These are phyloP conservation scores for Penicillium nucicola DNA, from an alignment of 495 filamentous ascomycete species.

Conservation along the genomic window DNA sequence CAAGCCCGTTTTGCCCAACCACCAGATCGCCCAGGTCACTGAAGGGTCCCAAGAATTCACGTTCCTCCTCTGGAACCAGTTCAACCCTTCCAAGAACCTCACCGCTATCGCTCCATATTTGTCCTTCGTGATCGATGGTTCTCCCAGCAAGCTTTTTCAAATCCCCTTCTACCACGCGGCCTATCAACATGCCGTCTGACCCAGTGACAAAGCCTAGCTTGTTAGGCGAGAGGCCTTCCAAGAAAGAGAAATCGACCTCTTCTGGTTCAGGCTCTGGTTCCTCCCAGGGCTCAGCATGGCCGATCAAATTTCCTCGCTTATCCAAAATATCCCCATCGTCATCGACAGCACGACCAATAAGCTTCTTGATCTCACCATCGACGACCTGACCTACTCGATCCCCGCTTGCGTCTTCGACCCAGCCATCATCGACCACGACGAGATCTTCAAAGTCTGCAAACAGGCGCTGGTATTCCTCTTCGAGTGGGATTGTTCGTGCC, in stretches of 20 bases:
- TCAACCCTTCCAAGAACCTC: constrained; percentile 72
- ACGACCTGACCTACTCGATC: constrained; percentile 55
- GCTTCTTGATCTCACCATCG: constrained; percentile 62
- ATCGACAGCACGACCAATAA: constrained; percentile 59
- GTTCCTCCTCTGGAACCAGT: constrained; percentile 68
- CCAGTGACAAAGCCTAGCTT: constrained; percentile 77
- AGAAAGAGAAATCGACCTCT: constrained; percentile 55
- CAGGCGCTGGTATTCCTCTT: constrained; percentile 57
- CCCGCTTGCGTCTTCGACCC: constrained; percentile 57
- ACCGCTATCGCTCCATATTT: constrained; percentile 66
- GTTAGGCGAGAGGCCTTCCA: constrained; percentile 69
- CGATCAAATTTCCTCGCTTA: constrained; percentile 59
- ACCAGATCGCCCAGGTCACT: constrained; percentile 67
- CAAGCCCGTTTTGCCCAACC: constrained; percentile 66
- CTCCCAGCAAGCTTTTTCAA: constrained; percentile 65
- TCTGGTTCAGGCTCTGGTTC: constrained; percentile 44
- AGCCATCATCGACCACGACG: constrained; percentile 56
- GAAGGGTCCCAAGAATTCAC: constrained; percentile 70
- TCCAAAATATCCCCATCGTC: constrained; percentile 65
- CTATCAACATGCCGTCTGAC: constrained; percentile 65
- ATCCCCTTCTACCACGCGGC: constrained; percentile 64
- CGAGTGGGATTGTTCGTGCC: constrained; percentile 55
- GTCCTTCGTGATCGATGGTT: constrained; percentile 61
- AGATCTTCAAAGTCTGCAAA: constrained; percentile 66
- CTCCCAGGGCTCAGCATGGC: constrained; percentile 50